phyloP scores from a whole-genome alignment of 208 protist species.

The Trypanosoma brucei region DNA sequence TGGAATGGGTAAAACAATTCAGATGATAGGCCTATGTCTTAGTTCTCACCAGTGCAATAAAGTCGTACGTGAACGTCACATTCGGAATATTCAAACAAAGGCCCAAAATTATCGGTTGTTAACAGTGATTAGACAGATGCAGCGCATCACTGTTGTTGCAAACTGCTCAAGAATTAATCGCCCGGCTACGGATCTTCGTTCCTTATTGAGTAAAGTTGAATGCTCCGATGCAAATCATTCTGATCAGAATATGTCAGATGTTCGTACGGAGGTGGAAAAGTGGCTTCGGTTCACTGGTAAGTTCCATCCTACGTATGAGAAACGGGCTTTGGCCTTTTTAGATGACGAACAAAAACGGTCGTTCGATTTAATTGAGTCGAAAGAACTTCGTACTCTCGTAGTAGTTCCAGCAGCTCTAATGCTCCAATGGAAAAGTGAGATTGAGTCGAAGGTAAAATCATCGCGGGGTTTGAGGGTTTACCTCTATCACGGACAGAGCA shows the following conservation, averaged over 20 bases:
- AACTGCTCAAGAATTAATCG: slow-evolving; percentile 83
- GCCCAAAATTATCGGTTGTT: slow-evolving; percentile 57
- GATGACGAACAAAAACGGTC: slow-evolving; percentile 72
- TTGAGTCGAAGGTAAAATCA: slow-evolving; percentile 70
- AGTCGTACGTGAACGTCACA: slow-evolving; percentile 22
- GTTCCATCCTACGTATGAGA: slow-evolving; percentile 76
- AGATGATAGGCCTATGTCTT: slow-evolving; percentile 89
- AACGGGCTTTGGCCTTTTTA: slow-evolving; percentile 64
- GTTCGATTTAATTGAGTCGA: slow-evolving; percentile 75
- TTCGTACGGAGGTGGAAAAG: slow-evolving; percentile 69
- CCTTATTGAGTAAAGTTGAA: slow-evolving; percentile 41
- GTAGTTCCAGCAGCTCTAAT: slow-evolving; percentile 90
- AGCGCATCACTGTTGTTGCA: slow-evolving; percentile 73
- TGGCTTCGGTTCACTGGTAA: slow-evolving; percentile 82
- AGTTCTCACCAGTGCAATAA: slow-evolving; percentile 58
- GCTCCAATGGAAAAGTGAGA: slow-evolving; percentile 90
- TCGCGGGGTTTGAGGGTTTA: slow-evolving; percentile 51
- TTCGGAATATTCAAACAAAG: slow-evolving; percentile 25
- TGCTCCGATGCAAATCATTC: slow-evolving; percentile 15
- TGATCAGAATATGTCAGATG: slow-evolving; percentile 15
- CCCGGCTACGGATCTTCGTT: slow-evolving; percentile 52
- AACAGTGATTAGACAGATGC: slow-evolving; percentile 79
- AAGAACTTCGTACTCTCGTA: slow-evolving; percentile 88
- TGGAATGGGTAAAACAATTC: slow-evolving; percentile 89
- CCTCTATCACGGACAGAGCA: slow-evolving; percentile 80